Conservation (phyloP, 805 yeast species). For the Nakazawaea molendinolei region DNA sequence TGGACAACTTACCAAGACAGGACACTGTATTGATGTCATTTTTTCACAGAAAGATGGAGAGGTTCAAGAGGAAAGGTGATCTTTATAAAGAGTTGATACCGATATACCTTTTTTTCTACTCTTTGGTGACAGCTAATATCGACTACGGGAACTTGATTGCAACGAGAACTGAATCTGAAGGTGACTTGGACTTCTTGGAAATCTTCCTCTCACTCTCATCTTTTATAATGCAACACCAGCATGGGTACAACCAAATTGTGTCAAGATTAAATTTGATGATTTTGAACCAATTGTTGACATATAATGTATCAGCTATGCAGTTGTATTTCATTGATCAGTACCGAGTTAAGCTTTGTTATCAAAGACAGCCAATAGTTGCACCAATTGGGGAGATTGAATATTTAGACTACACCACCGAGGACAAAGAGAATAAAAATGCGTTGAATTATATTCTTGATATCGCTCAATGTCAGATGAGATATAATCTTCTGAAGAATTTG, state of each 20-base stretch:
- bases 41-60: slow-evolving; percentile 1
- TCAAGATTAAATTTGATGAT: slow-evolving; percentile 24
- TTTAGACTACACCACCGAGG: background rate
- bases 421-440: slow-evolving; percentile 19
- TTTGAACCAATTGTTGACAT: slow-evolving; percentile 21
- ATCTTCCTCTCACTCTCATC: slow-evolving; percentile 32
- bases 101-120: slow-evolving; percentile 4
- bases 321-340: slow-evolving; percentile 26
- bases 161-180: background rate
- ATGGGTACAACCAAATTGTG: slow-evolving; percentile 19
- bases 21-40: slow-evolving; percentile 2
- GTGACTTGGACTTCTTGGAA: slow-evolving; percentile 17
- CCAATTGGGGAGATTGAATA: slow-evolving; percentile 17
- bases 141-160: slow-evolving; percentile 3
- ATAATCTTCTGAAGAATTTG: slow-evolving; percentile 30
- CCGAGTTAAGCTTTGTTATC: slow-evolving; percentile 35
- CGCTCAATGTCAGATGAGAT: slow-evolving; percentile 25
- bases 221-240: slow-evolving; percentile 30
- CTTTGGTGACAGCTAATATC: slow-evolving; percentile 4
- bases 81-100: slow-evolving; percentile 8
- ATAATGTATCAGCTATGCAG: slow-evolving; percentile 13
- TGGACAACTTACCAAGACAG: background rate
- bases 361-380: slow-evolving; percentile 28
- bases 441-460: slow-evolving; percentile 29
- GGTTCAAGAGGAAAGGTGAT: slow-evolving; percentile 1